Conservation (phyloP, 768 basidiomycete genomes). For the Cyclocybe cylindracea region DNA sequence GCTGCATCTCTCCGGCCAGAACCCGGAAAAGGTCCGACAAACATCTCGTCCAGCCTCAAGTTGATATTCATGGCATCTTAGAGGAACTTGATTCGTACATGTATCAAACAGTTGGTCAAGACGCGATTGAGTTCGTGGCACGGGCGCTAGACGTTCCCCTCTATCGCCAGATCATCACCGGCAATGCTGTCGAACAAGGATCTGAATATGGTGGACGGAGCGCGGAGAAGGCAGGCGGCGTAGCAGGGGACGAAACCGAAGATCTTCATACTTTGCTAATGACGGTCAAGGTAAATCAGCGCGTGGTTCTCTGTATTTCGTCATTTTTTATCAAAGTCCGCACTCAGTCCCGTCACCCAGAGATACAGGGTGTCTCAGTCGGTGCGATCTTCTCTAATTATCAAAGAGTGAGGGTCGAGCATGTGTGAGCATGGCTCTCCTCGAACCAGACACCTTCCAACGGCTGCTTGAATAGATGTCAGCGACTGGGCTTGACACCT, state of each 20-base stretch:
- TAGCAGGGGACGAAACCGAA: constrained; percentile 92
- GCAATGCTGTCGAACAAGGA: constrained; percentile 77
- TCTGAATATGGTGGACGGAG: constrained; percentile 81
- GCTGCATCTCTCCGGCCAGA: constrained; percentile 87
- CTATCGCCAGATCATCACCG: constrained; percentile 78
- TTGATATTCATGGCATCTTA: constrained; percentile 34
- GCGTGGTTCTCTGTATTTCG: neutral
- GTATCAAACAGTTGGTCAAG: constrained; percentile 99
- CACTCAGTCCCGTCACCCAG: constrained; percentile 69
- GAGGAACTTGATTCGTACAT: constrained; percentile 99
- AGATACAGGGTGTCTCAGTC: constrained; percentile 84
- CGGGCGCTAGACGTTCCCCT: constrained; percentile 85
- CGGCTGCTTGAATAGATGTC: constrained; percentile 55
- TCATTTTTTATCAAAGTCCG: constrained; percentile 1
- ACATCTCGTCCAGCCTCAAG: constrained; percentile 20
- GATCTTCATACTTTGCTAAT: constrained; percentile 78
- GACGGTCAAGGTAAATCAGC: constrained; percentile 65
- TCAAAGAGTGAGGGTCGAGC: constrained; percentile 94
- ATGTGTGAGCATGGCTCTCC: constrained; percentile 65
- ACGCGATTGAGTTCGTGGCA: constrained; percentile 86
- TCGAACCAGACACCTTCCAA: neutral
- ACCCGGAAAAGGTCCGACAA: constrained; percentile 75
- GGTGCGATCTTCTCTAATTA: constrained; percentile 98
- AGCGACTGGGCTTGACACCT: constrained; percentile 75
- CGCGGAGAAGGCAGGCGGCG: constrained; percentile 43